phyloP scores from a whole-genome alignment of 768 basidiomycete species.

The Macrocybe gigantea region DNA sequence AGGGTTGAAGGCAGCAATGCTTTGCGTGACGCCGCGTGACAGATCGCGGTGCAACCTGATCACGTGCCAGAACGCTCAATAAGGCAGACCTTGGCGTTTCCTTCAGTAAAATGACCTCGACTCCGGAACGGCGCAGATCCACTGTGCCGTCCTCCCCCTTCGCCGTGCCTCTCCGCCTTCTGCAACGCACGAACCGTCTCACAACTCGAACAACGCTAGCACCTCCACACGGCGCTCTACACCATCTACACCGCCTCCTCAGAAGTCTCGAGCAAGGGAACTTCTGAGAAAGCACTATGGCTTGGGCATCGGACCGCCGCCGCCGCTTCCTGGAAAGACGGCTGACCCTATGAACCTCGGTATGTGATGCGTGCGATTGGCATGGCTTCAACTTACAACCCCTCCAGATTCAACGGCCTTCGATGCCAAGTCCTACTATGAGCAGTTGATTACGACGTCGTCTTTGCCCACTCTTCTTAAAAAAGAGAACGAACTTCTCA shows the following conservation, averaged over 20 bases:
- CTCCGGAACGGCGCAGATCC: slow-evolving; percentile 17
- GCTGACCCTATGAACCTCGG: slow-evolving; percentile 83
- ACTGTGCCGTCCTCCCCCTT: slow-evolving; percentile 36
- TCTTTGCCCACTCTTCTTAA: slow-evolving; percentile 69
- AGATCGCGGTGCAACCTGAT: slow-evolving; percentile 6
- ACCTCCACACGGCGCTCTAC: slow-evolving; percentile 10
- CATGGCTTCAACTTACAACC: neutral
- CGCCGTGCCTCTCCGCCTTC: slow-evolving; percentile 30
- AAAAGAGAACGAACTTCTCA: slow-evolving; percentile 75
- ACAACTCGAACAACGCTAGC: slow-evolving; percentile 6
- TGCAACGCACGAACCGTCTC: slow-evolving; percentile 13
- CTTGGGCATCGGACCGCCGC: slow-evolving; percentile 67
- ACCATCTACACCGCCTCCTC: slow-evolving; percentile 25
- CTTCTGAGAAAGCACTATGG: slow-evolving; percentile 85
- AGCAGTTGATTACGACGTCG: slow-evolving; percentile 79
- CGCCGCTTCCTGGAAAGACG: slow-evolving; percentile 48
- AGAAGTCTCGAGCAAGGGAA: slow-evolving; percentile 64
- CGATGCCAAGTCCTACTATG: slow-evolving; percentile 80
- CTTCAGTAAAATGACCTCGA: slow-evolving; percentile 13
- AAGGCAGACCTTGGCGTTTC: neutral
- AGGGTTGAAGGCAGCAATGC: neutral
- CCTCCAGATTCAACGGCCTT: slow-evolving; percentile 70
- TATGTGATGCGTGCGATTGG: slow-evolving; percentile 20
- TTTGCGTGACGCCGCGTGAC: slow-evolving; percentile 12
- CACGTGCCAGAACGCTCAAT: neutral